Evolutionary conservation across 768 basidiomycete genomes (phyloP).

Genomic region (Tulasnella sp.): DNA sequence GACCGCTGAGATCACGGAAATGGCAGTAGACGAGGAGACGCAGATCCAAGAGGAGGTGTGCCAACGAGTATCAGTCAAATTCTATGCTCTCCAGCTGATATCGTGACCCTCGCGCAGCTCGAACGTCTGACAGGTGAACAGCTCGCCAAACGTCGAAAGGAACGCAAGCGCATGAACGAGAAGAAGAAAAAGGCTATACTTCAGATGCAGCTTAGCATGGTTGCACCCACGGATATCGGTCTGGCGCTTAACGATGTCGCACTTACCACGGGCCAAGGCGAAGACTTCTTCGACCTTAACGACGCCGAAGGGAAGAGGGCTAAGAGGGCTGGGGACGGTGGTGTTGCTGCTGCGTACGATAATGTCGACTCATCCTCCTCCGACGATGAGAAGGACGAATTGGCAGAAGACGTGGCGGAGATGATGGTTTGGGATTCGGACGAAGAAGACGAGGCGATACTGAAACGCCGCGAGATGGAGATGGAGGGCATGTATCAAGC

Average conservation of each 20-base stretch:
- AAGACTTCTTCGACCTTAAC: constrained; percentile 81
- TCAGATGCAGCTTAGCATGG: constrained; percentile 95
- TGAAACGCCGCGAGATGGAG: constrained; percentile 64
- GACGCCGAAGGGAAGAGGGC: constrained; percentile 43
- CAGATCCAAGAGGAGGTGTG: constrained; percentile 79
- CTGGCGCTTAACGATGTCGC: constrained; percentile 70
- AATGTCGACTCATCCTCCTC: constrained; percentile 28
- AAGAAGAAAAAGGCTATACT: constrained; percentile 77
- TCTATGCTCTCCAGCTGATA: no score
- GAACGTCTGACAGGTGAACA: constrained; percentile 73
- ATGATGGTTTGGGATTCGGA: constrained; percentile 44
- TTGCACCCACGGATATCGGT: constrained; percentile 93
- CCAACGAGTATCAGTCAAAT: background rate
- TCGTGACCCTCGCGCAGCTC: constrained; percentile 41
- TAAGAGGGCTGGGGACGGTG: constrained; percentile 34
- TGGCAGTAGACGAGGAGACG: constrained; percentile 70
- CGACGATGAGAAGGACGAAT: constrained; percentile 26
- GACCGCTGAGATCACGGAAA: constrained; percentile 49
- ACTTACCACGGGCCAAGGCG: constrained; percentile 45
- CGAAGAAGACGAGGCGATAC: constrained; percentile 50
- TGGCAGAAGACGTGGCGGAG: constrained; percentile 25
- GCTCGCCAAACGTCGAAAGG: constrained; percentile 60
- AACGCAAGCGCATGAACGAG: constrained; percentile 80
- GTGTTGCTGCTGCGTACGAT: constrained; percentile 35
- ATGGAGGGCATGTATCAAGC: constrained; percentile 82